These are phyloP conservation scores for Fragilariopsis cylindrus DNA, from an alignment of 108 stramenopile species.

Conservation along the genomic window DNA sequence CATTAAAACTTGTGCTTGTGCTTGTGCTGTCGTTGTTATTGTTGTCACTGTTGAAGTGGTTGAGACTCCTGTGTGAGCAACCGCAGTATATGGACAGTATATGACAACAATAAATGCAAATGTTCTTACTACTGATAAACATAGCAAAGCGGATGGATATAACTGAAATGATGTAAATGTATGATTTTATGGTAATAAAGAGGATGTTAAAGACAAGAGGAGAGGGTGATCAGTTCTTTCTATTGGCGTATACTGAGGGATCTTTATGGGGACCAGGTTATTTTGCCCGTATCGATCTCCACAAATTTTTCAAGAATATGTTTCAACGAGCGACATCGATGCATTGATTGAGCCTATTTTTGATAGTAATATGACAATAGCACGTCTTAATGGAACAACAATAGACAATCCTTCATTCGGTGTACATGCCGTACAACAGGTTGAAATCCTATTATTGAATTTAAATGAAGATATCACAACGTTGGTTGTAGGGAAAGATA, in stretches of 20 bases:
- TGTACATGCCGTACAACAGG: too few species aligned
- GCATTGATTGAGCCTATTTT: constrained; percentile 16
- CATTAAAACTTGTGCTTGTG: constrained; percentile 57
- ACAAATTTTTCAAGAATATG: constrained; percentile 33
- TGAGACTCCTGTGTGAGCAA: not conserved
- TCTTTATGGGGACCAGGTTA: constrained; percentile 29
- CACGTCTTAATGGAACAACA: constrained; percentile 31
- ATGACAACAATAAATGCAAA: constrained; percentile 25
- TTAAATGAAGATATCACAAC: constrained; percentile 31
- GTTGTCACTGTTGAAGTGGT: not conserved
- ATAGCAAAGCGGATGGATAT: not conserved
- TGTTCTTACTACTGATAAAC: constrained; percentile 7
- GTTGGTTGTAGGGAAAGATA: constrained; percentile 12
- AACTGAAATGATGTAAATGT: not conserved
- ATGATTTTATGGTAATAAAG: not conserved
- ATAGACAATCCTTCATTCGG: constrained; percentile 33
- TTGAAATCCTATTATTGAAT: too few species aligned
- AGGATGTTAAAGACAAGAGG: too few species aligned
- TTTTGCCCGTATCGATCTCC: constrained; percentile 15
- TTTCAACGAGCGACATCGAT: constrained; percentile 16
- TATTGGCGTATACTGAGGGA: constrained; percentile 19
- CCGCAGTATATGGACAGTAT: too few species aligned
- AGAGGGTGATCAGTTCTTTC: too few species aligned
- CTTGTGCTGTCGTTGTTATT: constrained; percentile 1
- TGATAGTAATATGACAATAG: constrained; percentile 34